A percentile compares a stretch with the other conserved stretches of the same genome.
phyloP scores from a whole-genome alignment of 495 filamentous ascomycete genomes.

The Podospora conica region DNA sequence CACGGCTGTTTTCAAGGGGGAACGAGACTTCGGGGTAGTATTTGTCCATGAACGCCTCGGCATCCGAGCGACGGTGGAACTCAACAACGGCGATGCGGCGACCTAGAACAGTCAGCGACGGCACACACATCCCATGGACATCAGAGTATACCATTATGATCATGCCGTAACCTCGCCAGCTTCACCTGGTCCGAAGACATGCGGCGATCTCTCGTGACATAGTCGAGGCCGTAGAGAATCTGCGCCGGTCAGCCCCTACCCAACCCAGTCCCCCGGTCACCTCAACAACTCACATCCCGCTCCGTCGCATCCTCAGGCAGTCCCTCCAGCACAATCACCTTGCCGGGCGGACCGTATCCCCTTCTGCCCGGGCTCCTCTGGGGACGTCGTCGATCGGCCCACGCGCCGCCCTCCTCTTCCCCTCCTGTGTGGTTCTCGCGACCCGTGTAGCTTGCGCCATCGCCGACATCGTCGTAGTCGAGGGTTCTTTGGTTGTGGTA shows the following conservation, averaged over 20 bases:
- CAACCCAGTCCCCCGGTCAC: neutral
- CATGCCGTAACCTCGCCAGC: slow-evolving; percentile 21
- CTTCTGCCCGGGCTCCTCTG: neutral
- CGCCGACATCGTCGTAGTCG: slow-evolving; percentile 29
- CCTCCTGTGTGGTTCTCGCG: neutral
- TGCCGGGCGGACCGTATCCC: slow-evolving; percentile 5
- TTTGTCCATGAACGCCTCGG: slow-evolving; percentile 59
- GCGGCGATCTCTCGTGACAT: slow-evolving; percentile 21
- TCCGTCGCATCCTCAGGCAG: slow-evolving; percentile 29
- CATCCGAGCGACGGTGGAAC: slow-evolving; percentile 39
- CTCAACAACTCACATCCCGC: slow-evolving; percentile 22
- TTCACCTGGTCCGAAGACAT: slow-evolving; percentile 27
- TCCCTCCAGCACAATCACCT: slow-evolving; percentile 18
- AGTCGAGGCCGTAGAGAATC: slow-evolving; percentile 30
- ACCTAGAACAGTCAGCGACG: slow-evolving; percentile 15
- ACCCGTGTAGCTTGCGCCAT: neutral
- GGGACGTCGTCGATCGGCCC: neutral
- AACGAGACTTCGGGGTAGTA: slow-evolving; percentile 57
- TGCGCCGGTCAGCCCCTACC: neutral
- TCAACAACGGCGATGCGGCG: slow-evolving; percentile 33
- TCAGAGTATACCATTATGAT: slow-evolving; percentile 23
- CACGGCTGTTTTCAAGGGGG: slow-evolving; percentile 26
- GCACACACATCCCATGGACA: neutral
- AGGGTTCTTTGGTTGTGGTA: slow-evolving; percentile 14
- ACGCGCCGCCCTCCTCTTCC: neutral